Percentiles rank a stretch among this genome's conserved stretches.
Evolutionary conservation across 2,329 filamentous ascomycete genomes (phyloP).

Genomic region (Pleoardoris graminearum): DNA sequence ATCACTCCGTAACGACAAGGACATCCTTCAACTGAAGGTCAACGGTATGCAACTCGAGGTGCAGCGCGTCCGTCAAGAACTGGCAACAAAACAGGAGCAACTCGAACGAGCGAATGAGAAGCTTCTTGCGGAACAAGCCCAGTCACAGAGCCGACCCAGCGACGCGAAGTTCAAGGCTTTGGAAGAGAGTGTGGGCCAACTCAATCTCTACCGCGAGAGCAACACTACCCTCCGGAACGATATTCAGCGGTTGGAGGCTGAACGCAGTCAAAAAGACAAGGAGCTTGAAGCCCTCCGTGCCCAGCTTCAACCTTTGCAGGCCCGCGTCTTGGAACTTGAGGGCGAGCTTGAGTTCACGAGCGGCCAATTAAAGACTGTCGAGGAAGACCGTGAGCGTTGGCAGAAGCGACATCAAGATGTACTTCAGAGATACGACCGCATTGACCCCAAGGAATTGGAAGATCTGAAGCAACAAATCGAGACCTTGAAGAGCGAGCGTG

Average conservation of each 20-base stretch:
- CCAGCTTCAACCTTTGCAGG: slow-evolving; percentile 80
- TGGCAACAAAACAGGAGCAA: slow-evolving; percentile 83
- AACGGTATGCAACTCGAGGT: slow-evolving; percentile 86
- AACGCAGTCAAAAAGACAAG: slow-evolving; percentile 72
- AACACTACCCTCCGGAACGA: slow-evolving; percentile 89
- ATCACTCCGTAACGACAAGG: slow-evolving; percentile 92
- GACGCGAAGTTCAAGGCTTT: slow-evolving; percentile 84
- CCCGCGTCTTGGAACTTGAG: slow-evolving; percentile 78
- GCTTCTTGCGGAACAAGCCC: slow-evolving; percentile 81
- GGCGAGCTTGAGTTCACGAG: slow-evolving; percentile 79
- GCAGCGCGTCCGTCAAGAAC: slow-evolving; percentile 85
- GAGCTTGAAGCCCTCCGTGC: slow-evolving; percentile 74
- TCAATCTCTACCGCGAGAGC: slow-evolving; percentile 95
- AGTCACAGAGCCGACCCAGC: slow-evolving; percentile 72
- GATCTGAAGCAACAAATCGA: slow-evolving; percentile 79
- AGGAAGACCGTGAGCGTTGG: slow-evolving; percentile 91
- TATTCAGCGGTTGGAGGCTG: slow-evolving; percentile 74
- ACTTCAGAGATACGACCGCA: slow-evolving; percentile 91
- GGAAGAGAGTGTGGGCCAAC: slow-evolving; percentile 91
- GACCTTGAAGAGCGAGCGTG: slow-evolving; percentile 56
- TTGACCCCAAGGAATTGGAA: slow-evolving; percentile 91
- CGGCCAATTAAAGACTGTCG: slow-evolving; percentile 84
- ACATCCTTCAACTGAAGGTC: slow-evolving; percentile 95
- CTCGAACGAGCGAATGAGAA: slow-evolving; percentile 88
- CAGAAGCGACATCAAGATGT: slow-evolving; percentile 96